Conservation (phyloP, 2,329 filamentous ascomycete genomes). For the Ascochyta lentis region DNA sequence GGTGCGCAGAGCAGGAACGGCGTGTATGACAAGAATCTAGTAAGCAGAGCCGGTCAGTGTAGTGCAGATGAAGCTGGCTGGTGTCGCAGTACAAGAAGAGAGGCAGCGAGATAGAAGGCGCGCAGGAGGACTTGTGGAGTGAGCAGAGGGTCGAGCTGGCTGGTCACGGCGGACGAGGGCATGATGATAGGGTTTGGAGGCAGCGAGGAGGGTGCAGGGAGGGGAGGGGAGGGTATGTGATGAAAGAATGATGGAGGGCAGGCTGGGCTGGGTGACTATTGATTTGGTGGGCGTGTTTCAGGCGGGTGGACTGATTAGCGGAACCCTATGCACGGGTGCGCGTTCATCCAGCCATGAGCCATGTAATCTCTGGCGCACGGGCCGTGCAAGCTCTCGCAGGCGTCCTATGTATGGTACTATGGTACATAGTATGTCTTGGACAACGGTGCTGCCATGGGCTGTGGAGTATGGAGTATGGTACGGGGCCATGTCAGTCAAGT, state of each 20-base stretch:
- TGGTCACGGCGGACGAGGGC: constrained; percentile 3
- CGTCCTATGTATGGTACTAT: no score
- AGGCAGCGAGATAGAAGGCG: constrained; percentile 47
- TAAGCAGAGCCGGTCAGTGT: constrained; percentile 38
- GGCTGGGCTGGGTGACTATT: background rate
- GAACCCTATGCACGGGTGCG: constrained; percentile 1
- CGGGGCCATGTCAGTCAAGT: no score
- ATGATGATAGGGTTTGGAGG: background rate
- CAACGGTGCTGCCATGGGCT: no score
- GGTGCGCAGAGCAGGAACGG: constrained; percentile 57
- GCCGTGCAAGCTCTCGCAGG: no score
- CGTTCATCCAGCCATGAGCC: background rate
- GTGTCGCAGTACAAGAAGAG: constrained; percentile 50
- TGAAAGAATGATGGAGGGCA: constrained; percentile 21
- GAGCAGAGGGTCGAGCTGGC: constrained; percentile 16
- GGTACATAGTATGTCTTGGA: no score
- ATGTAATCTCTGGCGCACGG: no score
- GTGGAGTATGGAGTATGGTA: no score
- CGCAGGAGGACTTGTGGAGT: constrained; percentile 39
- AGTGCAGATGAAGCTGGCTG: constrained; percentile 23
- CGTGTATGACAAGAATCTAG: constrained; percentile 60
- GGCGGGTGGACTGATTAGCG: constrained; percentile 5
- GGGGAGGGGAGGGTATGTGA: constrained; percentile 13
- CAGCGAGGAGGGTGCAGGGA: constrained; percentile 10
- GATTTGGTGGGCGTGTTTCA: constrained; percentile 12